Base-by-base conservation (phyloP, 495 filamentous ascomycete genomes). In the Aspergillus ellipticus region DNA sequence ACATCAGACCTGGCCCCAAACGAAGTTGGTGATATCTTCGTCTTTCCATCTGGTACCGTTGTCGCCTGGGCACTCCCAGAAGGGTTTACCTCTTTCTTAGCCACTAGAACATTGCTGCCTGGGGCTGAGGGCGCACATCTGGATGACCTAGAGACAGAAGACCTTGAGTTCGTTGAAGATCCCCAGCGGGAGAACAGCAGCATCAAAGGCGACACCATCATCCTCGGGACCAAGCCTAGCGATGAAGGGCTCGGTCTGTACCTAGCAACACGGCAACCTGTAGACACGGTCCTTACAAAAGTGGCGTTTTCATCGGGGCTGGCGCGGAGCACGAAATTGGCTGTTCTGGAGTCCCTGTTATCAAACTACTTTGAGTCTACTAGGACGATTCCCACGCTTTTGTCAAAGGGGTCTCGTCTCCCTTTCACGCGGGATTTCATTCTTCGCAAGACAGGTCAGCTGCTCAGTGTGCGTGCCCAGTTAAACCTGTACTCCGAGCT, bases 11-110 rank as follows among this genome's bases (percentile, higher is more conserved):
- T 90, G 46, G 73, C 84, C 21, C 69, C 77, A 3, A 75, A 82
- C 39, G 84, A 89, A 65, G 81, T 84, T 49, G 92, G 91, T 11
- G 94, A 97, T 67, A 80, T 97, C 13, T 97, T 97, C 60, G 85
- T 98, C n/a, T 98, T 98, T 62, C 91, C 94, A 5, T 96, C 93
- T 0, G 94, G 94, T 3, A 95, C 91, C n/a, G 82, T 97, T 4
- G 94, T 97, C 8, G 82, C 89, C 26, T 98, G 94, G 94, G 85
- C 85, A 6, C 77, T 96, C 2, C 85, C 89, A 0, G 79, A 89
- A 51, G 82, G 84, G 28, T 81, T 89, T 17, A 85, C 87, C 11
- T 82, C 80, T 15, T 82, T 82, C 21, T 72, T 97, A n/a, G 86
- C 92, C 3, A 86, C 86, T 5, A 79, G 79, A 49, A 86, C 87